Evolutionary conservation across 129 eudicot species (phyloP), one percentile per base, ranked within the genome.

Genomic region (sunflower (Helianthus annuus)): DNA sequence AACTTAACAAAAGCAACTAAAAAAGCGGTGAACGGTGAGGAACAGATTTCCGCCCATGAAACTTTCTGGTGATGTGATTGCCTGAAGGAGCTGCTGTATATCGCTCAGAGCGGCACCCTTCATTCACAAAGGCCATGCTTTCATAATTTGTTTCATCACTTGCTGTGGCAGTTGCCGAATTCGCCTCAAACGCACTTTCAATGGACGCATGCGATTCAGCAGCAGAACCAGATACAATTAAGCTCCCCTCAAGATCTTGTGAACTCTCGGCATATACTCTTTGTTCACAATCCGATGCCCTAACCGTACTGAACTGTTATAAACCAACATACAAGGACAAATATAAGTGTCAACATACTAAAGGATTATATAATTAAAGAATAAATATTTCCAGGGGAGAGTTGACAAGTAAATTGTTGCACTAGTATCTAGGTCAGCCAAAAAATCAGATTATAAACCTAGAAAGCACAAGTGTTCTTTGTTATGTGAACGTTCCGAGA

Each of bases 1-100:
- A 69, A 48, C 10, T 9, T 19, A 48, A 55, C 51, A 44, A 48
- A 58, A 17, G 11, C 69, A 56, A n/a, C 46, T 60, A 77, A 49
- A 77, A 77, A 6, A 77, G 27, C 0, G 81, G 81, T 1, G 81
- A 77, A 6, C 81, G 76, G 2, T 69, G 81, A 60, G 81, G 81
- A 62, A 49, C 64, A n/a, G 76, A 69, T 77, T 77, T 77, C 34
- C 81, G 70, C n/a, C 70, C 76, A 49, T 60, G 75, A 3, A n/a
- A n/a, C 45, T 51, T 77, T 36, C 54, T 69, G 56, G 29, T 58
- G 39, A 48, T 15, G 9, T 46, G 59, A 6, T 48, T 72, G 69
- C 69, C 42, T 45, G 64, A 24, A 4, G 64, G 13, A 58, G 75
- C 5, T 44, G 52, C 24, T 22, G 6, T 45, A 17, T 46, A 58